A percentile compares a stretch with the other conserved stretches of the same genome.
Conservation (phyloP, 1,139 yeast genomes). For the Yamadazyma diddensiae region DNA sequence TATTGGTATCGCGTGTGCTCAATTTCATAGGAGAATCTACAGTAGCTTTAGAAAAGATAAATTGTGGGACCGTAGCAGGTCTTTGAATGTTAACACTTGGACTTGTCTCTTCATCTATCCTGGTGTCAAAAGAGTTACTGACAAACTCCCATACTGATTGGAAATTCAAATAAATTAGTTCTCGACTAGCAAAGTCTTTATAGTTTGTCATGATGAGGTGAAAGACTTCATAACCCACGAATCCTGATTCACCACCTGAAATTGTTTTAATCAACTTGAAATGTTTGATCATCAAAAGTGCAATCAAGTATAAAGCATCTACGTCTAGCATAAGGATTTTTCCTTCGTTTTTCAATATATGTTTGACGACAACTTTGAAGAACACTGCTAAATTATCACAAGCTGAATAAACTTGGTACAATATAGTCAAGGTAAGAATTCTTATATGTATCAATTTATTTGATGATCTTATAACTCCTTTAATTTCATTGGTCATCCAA, state of each 20-base stretch:
- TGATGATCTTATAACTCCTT: conserved; percentile 26
- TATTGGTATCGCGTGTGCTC: conserved; percentile 16
- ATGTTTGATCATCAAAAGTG: conserved; percentile 34
- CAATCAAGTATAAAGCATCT: conserved; percentile 38
- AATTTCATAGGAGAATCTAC: conserved; percentile 38
- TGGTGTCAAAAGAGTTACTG: conserved; percentile 27
- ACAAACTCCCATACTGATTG: conserved; percentile 37
- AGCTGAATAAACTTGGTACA: conserved; percentile 32
- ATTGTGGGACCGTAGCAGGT: conserved; percentile 13
- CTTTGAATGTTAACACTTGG: conserved; percentile 6
- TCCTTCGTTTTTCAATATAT: conserved; percentile 39
- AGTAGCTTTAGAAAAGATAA: conserved; percentile 23
- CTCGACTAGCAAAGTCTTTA: conserved; percentile 33
- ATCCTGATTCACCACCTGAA: conserved; percentile 27
- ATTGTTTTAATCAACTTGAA: conserved; percentile 37
- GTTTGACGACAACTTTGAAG: conserved; percentile 37
- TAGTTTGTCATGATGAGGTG: conserved; percentile 32
- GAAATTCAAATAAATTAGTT: conserved; percentile 33
- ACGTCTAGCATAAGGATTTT: conserved; percentile 40
- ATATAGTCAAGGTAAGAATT: conserved; percentile 28
- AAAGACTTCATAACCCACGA: conserved; percentile 36
- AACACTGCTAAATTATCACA: conserved; percentile 42
- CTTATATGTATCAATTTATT: conserved; percentile 38
- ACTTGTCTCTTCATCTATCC: conserved; percentile 4
- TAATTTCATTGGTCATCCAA: conserved; percentile 42